Evolutionary conservation across 768 basidiomycete genomes (phyloP).

Genomic region (Hericium alpestre): DNA sequence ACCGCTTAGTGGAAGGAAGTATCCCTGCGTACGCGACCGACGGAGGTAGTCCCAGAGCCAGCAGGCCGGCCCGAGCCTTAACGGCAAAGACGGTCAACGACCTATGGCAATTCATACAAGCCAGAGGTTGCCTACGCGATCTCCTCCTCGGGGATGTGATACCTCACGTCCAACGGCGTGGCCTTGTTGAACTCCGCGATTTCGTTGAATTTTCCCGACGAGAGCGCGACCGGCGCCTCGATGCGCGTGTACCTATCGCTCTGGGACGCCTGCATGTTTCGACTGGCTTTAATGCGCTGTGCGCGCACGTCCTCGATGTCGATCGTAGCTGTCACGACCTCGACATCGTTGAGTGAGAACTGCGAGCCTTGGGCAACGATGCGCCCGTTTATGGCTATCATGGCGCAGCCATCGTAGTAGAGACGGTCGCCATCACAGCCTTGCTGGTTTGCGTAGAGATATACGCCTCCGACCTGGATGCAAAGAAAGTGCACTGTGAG

Average conservation of each 20-base stretch:
- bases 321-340: constrained; percentile 90
- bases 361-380: constrained; percentile 94
- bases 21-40: constrained; percentile 86
- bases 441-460: constrained; percentile 97
- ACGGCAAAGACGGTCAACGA: background rate
- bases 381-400: constrained; percentile 91
- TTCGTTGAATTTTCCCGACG: constrained; percentile 63
- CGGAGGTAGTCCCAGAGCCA: constrained; percentile 99
- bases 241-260: constrained; percentile 72
- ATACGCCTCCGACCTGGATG: constrained; percentile 82
- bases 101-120: background rate
- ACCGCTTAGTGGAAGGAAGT: constrained; percentile 90
- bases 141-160: constrained; percentile 89
- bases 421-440: constrained; percentile 97
- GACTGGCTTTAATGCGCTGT: constrained; percentile 72
- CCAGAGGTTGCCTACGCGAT: constrained; percentile 67
- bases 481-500: background rate
- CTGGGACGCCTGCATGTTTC: constrained; percentile 82
- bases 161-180: constrained; percentile 40
- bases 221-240: constrained; percentile 71
- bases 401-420: constrained; percentile 94
- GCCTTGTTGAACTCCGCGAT: constrained; percentile 23
- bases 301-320: constrained; percentile 96
- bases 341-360: constrained; percentile 91
- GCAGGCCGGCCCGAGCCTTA: constrained; percentile 89